These are phyloP conservation scores for Talaromyces sp. DNA, from an alignment of 2,329 filamentous ascomycete genomes.

Conservation along the genomic window DNA sequence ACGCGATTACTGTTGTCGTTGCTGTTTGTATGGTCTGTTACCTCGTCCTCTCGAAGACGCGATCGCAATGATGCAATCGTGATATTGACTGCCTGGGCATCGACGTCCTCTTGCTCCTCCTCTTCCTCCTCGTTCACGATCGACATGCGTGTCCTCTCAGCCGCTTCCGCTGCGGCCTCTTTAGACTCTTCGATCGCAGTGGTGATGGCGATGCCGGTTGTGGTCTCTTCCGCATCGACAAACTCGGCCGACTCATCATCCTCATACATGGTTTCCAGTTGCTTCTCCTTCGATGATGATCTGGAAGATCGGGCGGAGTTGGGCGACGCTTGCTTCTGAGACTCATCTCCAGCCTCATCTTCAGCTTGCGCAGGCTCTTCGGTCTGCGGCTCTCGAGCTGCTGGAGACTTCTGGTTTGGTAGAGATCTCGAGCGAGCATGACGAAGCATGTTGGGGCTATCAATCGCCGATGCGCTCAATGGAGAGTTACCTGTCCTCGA, in stretches of 20 bases:
- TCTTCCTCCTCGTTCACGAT: slow-evolving; percentile 26
- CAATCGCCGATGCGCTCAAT: slow-evolving; percentile 25
- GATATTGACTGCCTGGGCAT: slow-evolving; percentile 15
- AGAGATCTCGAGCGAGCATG: slow-evolving; percentile 54
- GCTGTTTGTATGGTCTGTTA: slow-evolving; percentile 16
- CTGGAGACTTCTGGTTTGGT: slow-evolving; percentile 40
- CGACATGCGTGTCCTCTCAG: slow-evolving; percentile 22
- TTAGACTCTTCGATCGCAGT: slow-evolving; percentile 9
- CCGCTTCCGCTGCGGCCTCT: slow-evolving; percentile 11
- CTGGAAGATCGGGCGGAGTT: slow-evolving; percentile 9
- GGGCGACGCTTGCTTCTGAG: slow-evolving; percentile 22
- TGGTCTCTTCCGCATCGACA: slow-evolving; percentile 23
- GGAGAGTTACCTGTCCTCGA: slow-evolving; percentile 33
- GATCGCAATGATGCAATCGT: slow-evolving; percentile 10
- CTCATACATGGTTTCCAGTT: slow-evolving; percentile 44
- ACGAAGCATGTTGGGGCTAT: slow-evolving; percentile 27
- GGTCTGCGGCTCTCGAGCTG: neutral
- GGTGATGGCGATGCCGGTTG: slow-evolving; percentile 24
- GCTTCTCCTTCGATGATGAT: slow-evolving; percentile 31
- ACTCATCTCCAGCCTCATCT: slow-evolving; percentile 17
- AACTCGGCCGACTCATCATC: slow-evolving; percentile 33
- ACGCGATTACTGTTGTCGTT: slow-evolving; percentile 20
- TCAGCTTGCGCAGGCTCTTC: slow-evolving; percentile 16
- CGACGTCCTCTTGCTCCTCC: slow-evolving; percentile 21
- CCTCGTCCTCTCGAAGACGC: slow-evolving; percentile 5